Percentiles rank a stretch among this genome's conserved stretches.
These are phyloP conservation scores for Hypsizygus marmoreus DNA, from an alignment of 768 basidiomycete genomes.

Conservation along the genomic window DNA sequence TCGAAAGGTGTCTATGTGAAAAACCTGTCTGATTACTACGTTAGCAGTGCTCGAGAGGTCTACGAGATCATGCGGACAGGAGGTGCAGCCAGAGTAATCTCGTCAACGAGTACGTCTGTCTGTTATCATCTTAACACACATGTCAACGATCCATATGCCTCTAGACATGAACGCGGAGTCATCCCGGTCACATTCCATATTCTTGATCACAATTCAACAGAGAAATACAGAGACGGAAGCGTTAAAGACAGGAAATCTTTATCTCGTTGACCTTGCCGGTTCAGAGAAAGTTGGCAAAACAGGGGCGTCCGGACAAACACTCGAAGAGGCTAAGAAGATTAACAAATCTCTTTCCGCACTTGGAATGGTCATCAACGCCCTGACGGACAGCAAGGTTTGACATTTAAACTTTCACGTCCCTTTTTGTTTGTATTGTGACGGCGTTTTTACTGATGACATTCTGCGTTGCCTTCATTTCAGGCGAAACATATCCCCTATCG, in stretches of 20 bases:
- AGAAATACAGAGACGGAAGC: constrained; percentile 95
- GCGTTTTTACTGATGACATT: constrained; percentile 1
- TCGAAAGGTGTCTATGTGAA: constrained; percentile 97
- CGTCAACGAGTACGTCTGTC: constrained; percentile 80
- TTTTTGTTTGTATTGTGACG: background rate
- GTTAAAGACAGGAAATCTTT: constrained; percentile 94
- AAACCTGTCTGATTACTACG: constrained; percentile 96
- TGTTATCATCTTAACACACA: too few species aligned
- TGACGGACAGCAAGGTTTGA: constrained; percentile 91
- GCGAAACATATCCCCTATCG: constrained; percentile 97
- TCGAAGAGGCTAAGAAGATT: constrained; percentile 99
- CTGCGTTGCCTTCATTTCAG: constrained; percentile 39
- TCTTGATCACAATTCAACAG: constrained; percentile 96
- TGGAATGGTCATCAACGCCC: constrained; percentile 98
- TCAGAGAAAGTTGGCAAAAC: constrained; percentile 99
- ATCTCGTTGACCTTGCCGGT: constrained; percentile 96
- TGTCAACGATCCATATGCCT: too few species aligned
- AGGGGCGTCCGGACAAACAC: constrained; percentile 96
- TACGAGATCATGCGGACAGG: constrained; percentile 99
- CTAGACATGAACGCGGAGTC: constrained; percentile 99
- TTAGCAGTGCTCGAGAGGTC: constrained; percentile 91
- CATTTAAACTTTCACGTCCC: background rate
- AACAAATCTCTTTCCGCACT: constrained; percentile 97
- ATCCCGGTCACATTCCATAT: constrained; percentile 98
- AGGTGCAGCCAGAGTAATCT: constrained; percentile 86